A percentile compares a stretch with the other conserved stretches of the same genome.
phyloP scores from a whole-genome alignment of 1,139 yeast genomes.

The Scheffersomyces quercinus region DNA sequence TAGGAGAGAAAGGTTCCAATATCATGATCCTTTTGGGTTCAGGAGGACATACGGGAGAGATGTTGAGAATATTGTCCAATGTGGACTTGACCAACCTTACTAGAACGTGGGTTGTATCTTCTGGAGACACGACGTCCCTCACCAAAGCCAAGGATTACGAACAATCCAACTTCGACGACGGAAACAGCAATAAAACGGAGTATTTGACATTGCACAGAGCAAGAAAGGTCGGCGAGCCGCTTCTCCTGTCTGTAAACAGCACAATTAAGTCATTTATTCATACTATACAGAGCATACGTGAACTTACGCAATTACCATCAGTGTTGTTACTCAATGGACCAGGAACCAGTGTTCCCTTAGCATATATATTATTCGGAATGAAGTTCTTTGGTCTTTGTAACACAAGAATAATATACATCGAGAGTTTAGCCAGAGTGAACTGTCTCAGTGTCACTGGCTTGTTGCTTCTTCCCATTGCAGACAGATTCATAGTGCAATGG shows the following conservation, averaged over 20 bases:
- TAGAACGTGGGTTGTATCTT: constrained; percentile 49
- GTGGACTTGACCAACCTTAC: constrained; percentile 24
- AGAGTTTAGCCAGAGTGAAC: constrained; percentile 84
- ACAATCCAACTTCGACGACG: constrained; percentile 1
- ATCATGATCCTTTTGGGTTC: constrained; percentile 70
- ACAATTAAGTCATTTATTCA: constrained; percentile 45
- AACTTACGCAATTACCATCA: constrained; percentile 38
- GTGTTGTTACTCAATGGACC: constrained; percentile 85
- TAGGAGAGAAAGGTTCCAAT: constrained; percentile 19
- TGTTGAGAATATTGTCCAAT: constrained; percentile 64
- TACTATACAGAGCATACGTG: constrained; percentile 22
- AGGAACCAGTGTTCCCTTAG: constrained; percentile 83
- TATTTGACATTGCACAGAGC: constrained; percentile 64
- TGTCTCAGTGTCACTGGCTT: constrained; percentile 75
- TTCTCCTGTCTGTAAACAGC: constrained; percentile 51
- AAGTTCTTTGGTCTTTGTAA: constrained; percentile 52
- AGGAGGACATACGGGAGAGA: constrained; percentile 96
- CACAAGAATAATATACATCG: constrained; percentile 75
- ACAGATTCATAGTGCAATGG: constrained; percentile 91
- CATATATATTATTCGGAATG: constrained; percentile 58
- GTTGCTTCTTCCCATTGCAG: constrained; percentile 66
- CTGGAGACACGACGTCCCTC: constrained; percentile 63
- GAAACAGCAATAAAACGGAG: neutral
- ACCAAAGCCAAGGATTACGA: constrained; percentile 50
- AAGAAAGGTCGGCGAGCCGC: constrained; percentile 69